These are phyloP conservation scores for Fusarium musae DNA, from an alignment of 2,329 filamentous ascomycete species.

Conservation along the genomic window DNA sequence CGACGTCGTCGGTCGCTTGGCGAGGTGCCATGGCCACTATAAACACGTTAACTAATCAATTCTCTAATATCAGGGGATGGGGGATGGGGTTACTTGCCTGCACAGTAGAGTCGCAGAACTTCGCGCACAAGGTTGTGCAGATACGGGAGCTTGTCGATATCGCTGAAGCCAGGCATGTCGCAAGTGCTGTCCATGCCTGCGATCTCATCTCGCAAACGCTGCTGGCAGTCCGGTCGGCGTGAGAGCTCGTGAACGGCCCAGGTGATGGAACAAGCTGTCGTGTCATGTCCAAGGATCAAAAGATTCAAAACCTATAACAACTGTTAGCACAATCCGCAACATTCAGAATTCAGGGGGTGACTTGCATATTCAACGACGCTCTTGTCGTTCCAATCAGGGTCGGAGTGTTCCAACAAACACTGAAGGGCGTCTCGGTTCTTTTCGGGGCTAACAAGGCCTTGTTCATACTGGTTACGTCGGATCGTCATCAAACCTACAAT, in stretches of 20 bases:
- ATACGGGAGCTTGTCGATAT: slow-evolving; percentile 50
- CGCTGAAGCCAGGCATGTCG: slow-evolving; percentile 22
- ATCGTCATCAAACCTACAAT: slow-evolving; percentile 39
- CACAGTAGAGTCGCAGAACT: slow-evolving; percentile 55
- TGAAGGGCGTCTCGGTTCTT: slow-evolving; percentile 43
- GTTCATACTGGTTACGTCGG: slow-evolving; percentile 1
- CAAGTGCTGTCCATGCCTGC: slow-evolving; percentile 24
- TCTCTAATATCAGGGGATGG: not conserved
- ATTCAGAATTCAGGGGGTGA: not conserved
- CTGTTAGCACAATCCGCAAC: slow-evolving; percentile 36
- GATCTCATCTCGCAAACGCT: slow-evolving; percentile 54
- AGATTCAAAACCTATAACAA: slow-evolving; percentile 56
- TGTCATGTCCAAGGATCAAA: slow-evolving; percentile 57
- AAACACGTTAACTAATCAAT: not conserved
- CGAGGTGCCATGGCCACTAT: slow-evolving; percentile 50
- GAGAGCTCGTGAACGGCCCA: slow-evolving; percentile 57
- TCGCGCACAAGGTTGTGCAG: slow-evolving; percentile 57
- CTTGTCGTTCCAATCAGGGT: slow-evolving; percentile 38
- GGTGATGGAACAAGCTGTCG: slow-evolving; percentile 55
- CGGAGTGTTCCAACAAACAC: slow-evolving; percentile 49
- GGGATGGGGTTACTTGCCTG: slow-evolving; percentile 37
- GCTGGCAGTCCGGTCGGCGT: slow-evolving; percentile 50
- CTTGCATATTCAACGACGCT: slow-evolving; percentile 46
- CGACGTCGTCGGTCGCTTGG: slow-evolving; percentile 48
- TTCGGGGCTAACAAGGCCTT: not conserved